Percentiles rank a stretch among this genome's conserved stretches.
phyloP scores from a whole-genome alignment of 176 grass and related monocot species.

The Aegilops speltoides region DNA sequence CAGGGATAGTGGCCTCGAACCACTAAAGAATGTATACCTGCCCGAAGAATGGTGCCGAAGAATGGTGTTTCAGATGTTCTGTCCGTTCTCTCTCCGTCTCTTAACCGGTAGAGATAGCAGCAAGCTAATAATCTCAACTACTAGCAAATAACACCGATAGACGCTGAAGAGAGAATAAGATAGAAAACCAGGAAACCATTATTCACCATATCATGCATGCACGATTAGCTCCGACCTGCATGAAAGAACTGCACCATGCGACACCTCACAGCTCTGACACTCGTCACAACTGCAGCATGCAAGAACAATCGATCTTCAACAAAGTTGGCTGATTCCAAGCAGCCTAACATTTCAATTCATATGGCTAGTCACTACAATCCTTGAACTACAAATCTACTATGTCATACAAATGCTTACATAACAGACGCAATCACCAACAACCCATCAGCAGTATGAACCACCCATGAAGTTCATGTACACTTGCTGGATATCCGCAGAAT shows the following conservation, averaged over 20 bases:
- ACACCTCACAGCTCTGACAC: not conserved
- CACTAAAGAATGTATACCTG: not conserved
- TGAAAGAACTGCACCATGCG: not conserved
- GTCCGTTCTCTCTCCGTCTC: not conserved
- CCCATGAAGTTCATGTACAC: not conserved
- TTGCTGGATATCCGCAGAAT: not conserved
- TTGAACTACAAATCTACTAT: too few species aligned
- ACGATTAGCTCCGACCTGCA: not conserved
- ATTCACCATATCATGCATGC: too few species aligned
- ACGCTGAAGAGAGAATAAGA: not conserved
- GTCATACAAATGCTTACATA: not conserved
- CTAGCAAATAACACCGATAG: not conserved
- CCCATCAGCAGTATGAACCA: not conserved
- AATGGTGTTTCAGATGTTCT: not conserved
- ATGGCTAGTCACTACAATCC: too few species aligned
- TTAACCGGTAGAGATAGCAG: not conserved
- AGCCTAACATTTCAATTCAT: too few species aligned
- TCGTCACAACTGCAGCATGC: not conserved
- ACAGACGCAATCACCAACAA: not conserved
- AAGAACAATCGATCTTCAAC: not conserved
- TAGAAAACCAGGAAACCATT: too few species aligned
- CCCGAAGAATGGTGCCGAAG: not conserved
- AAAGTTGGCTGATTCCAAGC: not conserved
- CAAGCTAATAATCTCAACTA: not conserved
- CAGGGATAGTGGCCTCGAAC: constrained; percentile 26